These are phyloP conservation scores for Voacanga thouarsii DNA, from an alignment of 257 asterid genomes.

Conservation along the genomic window DNA sequence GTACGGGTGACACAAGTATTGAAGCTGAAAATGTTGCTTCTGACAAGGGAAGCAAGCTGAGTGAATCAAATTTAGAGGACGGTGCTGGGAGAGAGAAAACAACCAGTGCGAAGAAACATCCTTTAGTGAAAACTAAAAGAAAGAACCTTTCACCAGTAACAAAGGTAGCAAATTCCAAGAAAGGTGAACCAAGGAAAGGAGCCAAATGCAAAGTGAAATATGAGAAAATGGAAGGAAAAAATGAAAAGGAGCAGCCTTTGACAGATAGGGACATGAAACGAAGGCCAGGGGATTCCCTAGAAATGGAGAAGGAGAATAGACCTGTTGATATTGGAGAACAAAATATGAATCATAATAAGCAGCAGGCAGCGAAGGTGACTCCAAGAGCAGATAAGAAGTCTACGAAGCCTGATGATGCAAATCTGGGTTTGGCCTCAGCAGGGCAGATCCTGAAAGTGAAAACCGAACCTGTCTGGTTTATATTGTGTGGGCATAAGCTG, in stretches of 20 bases:
- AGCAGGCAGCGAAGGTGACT: slow-evolving; percentile 21
- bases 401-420: slow-evolving; percentile 12
- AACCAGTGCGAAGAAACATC: slow-evolving; percentile 39
- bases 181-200: slow-evolving; percentile 22
- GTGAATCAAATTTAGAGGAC: slow-evolving; percentile 28
- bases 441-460: slow-evolving; percentile 17
- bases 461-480: slow-evolving; percentile 57
- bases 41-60: slow-evolving; percentile 25
- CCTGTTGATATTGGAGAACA: slow-evolving; percentile 15
- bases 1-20: slow-evolving; percentile 12
- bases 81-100: slow-evolving; percentile 28
- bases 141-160: slow-evolving; percentile 6
- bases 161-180: slow-evolving; percentile 25
- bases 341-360: slow-evolving; percentile 23
- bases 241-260: slow-evolving; percentile 9
- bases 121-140: slow-evolving; percentile 37
- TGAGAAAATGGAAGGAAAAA: slow-evolving; percentile 10
- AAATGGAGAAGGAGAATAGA: slow-evolving; percentile 46
- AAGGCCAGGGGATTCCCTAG: slow-evolving; percentile 28
- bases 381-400: slow-evolving; percentile 24
- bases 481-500: slow-evolving; percentile 73
- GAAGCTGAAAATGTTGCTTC: slow-evolving; percentile 30
- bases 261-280: slow-evolving; percentile 13
- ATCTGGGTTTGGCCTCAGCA: slow-evolving; percentile 13
- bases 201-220: slow-evolving; percentile 7